Evolutionary conservation across 208 protist genomes (phyloP), one percentile per base, ranked within the genome.

Genomic region (Acanthamoeba sp.): DNA sequence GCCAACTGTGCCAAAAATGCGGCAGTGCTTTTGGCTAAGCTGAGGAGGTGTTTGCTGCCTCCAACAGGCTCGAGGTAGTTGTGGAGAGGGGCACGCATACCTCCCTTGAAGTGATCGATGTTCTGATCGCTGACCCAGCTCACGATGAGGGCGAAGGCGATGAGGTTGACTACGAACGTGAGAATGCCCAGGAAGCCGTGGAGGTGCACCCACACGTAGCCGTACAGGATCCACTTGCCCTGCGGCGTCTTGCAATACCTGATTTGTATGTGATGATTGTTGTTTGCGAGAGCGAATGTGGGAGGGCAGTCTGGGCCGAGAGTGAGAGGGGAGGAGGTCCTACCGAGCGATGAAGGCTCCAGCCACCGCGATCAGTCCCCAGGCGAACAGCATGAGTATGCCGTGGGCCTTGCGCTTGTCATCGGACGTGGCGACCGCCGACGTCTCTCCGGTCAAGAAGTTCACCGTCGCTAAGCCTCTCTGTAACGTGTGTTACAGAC

Each of bases 401-500:
- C 82, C 82, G 36, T 90, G 82, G 20, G 82, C 82, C 69, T 90
- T 90, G 32, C 82, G 48, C 40, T 90, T 90, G 40, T 90, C 82
- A 34, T 90, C 82, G 34, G 50, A 62, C 3, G 40, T n/a, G 36
- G 32, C 14, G 0, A 66, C 57, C 1, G 32, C 82, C 22, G 48
- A 20, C 20, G 82, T 12, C 5, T 10, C 20, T 5, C 82, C 82
- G 9, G 52, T 66, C 2, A 90, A 6, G 40, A 90, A 90, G 82
- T 90, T 32, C 1, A 64, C 57, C 1, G 48, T 29, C 22, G 48
- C 82, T 14, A 90, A 2, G 1, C 82, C 82, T 64, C 66, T 90
- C 82, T 90, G 82, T 24, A 20, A 4, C 9, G 18, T 20, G 50
- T 57, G 45, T 16, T 4, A 50, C 45, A 57, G 16, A 57, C 50